phyloP scores from a whole-genome alignment of 2,329 filamentous ascomycete species.

The Xylaria sp. region DNA sequence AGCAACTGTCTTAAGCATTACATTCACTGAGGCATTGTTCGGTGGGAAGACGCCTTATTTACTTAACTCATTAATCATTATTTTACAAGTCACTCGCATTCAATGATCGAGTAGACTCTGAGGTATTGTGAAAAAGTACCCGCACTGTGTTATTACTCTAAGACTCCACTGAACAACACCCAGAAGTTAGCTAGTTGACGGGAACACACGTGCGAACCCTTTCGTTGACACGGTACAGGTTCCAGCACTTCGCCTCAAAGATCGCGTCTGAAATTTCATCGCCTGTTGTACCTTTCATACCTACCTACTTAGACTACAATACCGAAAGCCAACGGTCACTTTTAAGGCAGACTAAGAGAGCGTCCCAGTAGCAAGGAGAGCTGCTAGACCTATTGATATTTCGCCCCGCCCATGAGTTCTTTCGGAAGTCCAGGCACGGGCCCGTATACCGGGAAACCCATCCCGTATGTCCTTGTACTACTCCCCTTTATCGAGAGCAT shows the following conservation, averaged over 20 bases:
- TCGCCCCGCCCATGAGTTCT: conserved; percentile 31
- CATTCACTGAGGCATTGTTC: no score
- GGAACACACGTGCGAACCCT: neutral
- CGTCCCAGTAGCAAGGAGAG: neutral
- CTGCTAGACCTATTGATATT: neutral
- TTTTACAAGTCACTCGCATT: no score
- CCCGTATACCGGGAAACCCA: conserved; percentile 34
- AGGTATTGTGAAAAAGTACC: no score
- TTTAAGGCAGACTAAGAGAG: neutral
- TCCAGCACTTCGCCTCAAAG: neutral
- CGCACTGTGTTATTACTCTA: neutral
- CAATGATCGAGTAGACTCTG: no score
- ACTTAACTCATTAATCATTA: no score
- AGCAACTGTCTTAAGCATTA: no score
- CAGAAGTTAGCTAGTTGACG: neutral
- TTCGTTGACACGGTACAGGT: neutral
- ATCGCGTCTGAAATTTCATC: neutral
- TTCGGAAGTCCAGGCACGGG: conserved; percentile 37
- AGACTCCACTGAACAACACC: neutral
- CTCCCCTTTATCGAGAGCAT: conserved; percentile 4
- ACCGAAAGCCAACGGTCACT: neutral
- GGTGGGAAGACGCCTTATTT: no score
- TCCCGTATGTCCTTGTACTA: conserved; percentile 29
- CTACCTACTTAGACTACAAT: neutral
- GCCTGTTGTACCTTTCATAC: neutral